These are phyloP conservation scores for Pterocarpus macrocarpus DNA, from an alignment of 306 rosid species.

Conservation along the genomic window DNA sequence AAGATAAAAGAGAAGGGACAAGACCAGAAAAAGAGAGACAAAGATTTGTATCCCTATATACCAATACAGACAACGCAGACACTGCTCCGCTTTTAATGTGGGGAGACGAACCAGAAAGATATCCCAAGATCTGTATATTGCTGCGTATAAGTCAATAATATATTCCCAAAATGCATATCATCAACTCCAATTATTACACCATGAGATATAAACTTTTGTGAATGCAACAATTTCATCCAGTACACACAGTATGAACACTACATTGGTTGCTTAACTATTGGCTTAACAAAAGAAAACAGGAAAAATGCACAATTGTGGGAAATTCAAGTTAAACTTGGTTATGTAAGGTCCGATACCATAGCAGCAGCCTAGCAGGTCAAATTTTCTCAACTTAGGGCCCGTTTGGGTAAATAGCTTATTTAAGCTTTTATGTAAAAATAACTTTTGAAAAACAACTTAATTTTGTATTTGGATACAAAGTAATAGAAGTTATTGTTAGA, in stretches of 20 bases:
- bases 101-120: slow-evolving; percentile 91
- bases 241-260: background rate
- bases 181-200: slow-evolving; percentile 32
- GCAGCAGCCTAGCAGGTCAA: slow-evolving; percentile 8
- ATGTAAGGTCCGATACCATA: slow-evolving; percentile 10
- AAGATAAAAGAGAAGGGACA: slow-evolving; percentile 78
- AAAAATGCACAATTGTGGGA: slow-evolving; percentile 8
- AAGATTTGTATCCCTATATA: slow-evolving; percentile 71
- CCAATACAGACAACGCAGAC: slow-evolving; percentile 84
- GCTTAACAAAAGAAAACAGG: slow-evolving; percentile 22
- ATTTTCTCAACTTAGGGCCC: background rate
- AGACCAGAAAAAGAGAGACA: slow-evolving; percentile 74
- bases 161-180: slow-evolving; percentile 38
- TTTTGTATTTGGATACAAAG: too few relatives aligned
- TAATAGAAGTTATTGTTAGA: too few relatives aligned
- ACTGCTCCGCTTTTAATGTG: slow-evolving; percentile 95
- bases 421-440: too few relatives aligned
- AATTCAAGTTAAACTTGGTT: slow-evolving; percentile 12
- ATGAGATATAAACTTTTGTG: background rate
- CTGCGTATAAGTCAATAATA: slow-evolving; percentile 25
- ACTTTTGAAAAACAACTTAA: too few relatives aligned
- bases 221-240: background rate
- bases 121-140: slow-evolving; percentile 81
- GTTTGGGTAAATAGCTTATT: too few relatives aligned
- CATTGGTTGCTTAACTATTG: slow-evolving; percentile 18